Percentiles rank a stretch among this genome's conserved stretches.
Conservation (phyloP, 768 basidiomycete species). For the Leucosporidium scottii region DNA sequence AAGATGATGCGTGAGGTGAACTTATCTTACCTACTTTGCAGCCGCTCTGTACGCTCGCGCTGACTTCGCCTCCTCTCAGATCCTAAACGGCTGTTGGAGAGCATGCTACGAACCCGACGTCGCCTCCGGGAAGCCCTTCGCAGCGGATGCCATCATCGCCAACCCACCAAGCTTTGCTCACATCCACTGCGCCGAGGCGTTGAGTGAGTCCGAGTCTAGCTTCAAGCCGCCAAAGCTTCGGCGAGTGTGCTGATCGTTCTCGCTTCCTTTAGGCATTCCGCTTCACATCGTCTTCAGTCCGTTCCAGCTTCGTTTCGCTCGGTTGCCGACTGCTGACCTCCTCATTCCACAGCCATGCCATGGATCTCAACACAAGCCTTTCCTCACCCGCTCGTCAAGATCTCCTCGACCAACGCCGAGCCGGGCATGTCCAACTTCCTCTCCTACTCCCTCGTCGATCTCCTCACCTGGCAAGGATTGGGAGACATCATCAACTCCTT, state of each 20-base stretch:
- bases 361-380: slow-evolving; percentile 57
- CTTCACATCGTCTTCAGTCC: background rate
- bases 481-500: slow-evolving; percentile 58
- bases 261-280: background rate
- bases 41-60: no score
- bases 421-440: slow-evolving; percentile 54
- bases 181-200: slow-evolving; percentile 60
- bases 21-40: slow-evolving; percentile 35
- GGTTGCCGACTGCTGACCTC: background rate
- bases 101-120: slow-evolving; percentile 51
- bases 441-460: slow-evolving; percentile 55
- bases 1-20: slow-evolving; percentile 52
- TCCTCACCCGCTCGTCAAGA: slow-evolving; percentile 59
- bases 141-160: slow-evolving; percentile 59
- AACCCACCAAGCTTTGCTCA: slow-evolving; percentile 64
- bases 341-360: slow-evolving; percentile 53
- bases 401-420: slow-evolving; percentile 53
- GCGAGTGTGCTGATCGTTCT: no score
- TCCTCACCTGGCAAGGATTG: slow-evolving; percentile 57
- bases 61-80: background rate
- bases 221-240: background rate
- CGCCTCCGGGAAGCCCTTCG: slow-evolving; percentile 48
- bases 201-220: slow-evolving; percentile 48
- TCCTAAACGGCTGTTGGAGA: slow-evolving; percentile 49
- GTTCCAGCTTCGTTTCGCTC: background rate